Evolutionary conservation across 2,329 filamentous ascomycete genomes (phyloP), one percentile per base, ranked within the genome.

Genomic region (Penicillium glabrum): DNA sequence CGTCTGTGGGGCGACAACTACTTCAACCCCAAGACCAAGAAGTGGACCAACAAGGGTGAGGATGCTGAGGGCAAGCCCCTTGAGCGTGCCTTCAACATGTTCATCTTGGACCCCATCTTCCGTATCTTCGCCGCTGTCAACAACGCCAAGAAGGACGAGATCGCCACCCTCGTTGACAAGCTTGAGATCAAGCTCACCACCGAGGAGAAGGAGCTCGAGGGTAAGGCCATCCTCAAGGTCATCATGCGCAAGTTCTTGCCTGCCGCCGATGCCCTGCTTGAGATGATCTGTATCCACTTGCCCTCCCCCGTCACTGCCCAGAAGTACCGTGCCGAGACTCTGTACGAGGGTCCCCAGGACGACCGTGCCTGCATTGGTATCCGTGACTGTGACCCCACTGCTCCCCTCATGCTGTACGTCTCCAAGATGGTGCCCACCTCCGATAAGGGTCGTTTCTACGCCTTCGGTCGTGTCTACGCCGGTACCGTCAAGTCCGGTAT

Each of bases 371-470:
- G 90, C 83, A 90, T 96, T 77, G 92, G 88, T 86, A 97, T 99
- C 86, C 93, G 93, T 73, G 92, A 98, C 86, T 98, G 95, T 80
- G 91, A 99, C 80, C 86, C 93, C 81, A 96, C 96, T 85, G 95
- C 86, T 79, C 91, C 93, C 74, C 95, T 99, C 81, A 99, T 99
- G 95, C 86, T 98, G 70, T 99, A 99, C 90, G 93, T 99, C 80
- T 99, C 95, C 80, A 99, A 99, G 91, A 99, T 99, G 95, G 95
- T 99, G 76, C 95, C 95, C 74, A 99, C 95, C 71, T 96, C 92
- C 73, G 95, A 99, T 78, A 98, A 97, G 89, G 95, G 95, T 82
- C 93, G 95, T 83, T 99, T 99, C 91, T 99, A 97, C 84, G 95
- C 95, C 79, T 99, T 99, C 84, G 95, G 95, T 83, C 95, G 95